phyloP scores from a whole-genome alignment of 331 rosid genomes.

The Spiraea crenata region DNA sequence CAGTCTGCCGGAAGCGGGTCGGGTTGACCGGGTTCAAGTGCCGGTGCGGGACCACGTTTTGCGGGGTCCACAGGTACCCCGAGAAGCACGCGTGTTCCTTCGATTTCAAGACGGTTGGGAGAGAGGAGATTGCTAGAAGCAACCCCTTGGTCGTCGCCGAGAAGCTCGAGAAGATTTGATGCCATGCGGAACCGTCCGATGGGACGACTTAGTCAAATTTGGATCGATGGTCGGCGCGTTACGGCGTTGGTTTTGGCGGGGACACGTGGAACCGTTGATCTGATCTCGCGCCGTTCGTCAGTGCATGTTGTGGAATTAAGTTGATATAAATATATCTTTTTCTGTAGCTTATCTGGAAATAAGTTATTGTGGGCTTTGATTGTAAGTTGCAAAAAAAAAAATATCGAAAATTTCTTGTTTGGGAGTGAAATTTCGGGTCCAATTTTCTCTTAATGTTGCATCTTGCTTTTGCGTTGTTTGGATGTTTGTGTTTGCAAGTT shows the following conservation, averaged over 20 bases:
- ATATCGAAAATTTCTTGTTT: neutral
- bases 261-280: neutral
- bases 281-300: neutral
- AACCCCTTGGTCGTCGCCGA: conserved; percentile 75
- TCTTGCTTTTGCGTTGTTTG: neutral
- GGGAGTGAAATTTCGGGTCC: conserved; percentile 17
- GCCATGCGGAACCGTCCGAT: conserved; percentile 21
- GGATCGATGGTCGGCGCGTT: too few species aligned
- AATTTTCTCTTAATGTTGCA: neutral
- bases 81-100: conserved; percentile 84
- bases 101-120: conserved; percentile 71
- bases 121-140: conserved; percentile 79
- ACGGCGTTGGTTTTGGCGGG: neutral
- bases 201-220: neutral
- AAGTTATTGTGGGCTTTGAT: conserved; percentile 27
- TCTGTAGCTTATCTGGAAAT: conserved; percentile 15
- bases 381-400: conserved; percentile 4
- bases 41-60: conserved; percentile 71
- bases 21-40: conserved; percentile 85
- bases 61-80: conserved; percentile 88
- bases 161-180: conserved; percentile 68
- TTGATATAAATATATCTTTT: conserved; percentile 14
- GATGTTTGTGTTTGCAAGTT: neutral
- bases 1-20: conserved; percentile 61
- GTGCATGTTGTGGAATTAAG: neutral